Percentiles rank a stretch among this genome's conserved stretches.
phyloP scores from a whole-genome alignment of 2,329 filamentous ascomycete genomes.

The Ascochyta lentis region DNA sequence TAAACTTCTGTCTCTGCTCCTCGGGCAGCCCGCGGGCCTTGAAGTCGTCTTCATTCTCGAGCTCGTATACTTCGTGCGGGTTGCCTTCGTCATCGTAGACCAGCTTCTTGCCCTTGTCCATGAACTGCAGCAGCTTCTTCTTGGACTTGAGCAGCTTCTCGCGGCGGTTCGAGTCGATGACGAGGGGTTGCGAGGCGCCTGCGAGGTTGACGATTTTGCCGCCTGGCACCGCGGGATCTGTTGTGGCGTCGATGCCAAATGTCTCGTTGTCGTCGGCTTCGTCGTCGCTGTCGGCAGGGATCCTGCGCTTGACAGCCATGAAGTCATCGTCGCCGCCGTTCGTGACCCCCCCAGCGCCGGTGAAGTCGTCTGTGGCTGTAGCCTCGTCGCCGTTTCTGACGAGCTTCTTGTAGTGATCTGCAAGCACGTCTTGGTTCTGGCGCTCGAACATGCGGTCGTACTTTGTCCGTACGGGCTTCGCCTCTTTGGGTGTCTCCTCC shows the following conservation, averaged over 20 bases:
- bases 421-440: conserved; percentile 92
- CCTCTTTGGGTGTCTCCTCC: conserved; percentile 56
- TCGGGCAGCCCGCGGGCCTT: conserved; percentile 75
- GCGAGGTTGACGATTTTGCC: conserved; percentile 70
- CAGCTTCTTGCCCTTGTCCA: conserved; percentile 82
- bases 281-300: conserved; percentile 70
- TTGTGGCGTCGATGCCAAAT: conserved; percentile 49
- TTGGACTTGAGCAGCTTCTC: conserved; percentile 96
- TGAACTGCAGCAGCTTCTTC: conserved; percentile 91
- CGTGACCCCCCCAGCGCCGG: conserved; percentile 38
- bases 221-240: conserved; percentile 44
- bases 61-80: conserved; percentile 83
- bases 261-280: conserved; percentile 54
- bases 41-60: conserved; percentile 86
- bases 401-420: conserved; percentile 91
- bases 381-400: conserved; percentile 62
- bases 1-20: conserved; percentile 76
- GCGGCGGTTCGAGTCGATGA: conserved; percentile 92
- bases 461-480: conserved; percentile 83
- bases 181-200: conserved; percentile 71
- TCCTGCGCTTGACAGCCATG: conserved; percentile 86
- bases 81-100: conserved; percentile 93
- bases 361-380: conserved; percentile 47
- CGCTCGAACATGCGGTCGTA: conserved; percentile 98
- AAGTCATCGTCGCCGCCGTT: conserved; percentile 81